Evolutionary conservation across 768 basidiomycete genomes (phyloP).

Genomic region (Amanita polypyramis): DNA sequence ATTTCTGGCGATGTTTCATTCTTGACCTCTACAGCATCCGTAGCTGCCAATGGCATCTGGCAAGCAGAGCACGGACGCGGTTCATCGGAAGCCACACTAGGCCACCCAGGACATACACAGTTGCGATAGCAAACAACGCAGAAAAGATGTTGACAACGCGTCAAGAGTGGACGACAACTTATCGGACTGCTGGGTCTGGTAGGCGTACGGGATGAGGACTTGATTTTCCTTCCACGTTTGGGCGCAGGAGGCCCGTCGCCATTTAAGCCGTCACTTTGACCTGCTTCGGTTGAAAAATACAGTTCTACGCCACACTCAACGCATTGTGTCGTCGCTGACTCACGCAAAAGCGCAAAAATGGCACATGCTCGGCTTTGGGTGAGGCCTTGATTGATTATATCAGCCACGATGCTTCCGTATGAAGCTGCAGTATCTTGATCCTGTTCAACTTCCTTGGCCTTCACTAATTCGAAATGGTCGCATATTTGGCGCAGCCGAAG

Average conservation of each 20-base stretch:
- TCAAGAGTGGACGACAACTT: slow-evolving; percentile 58
- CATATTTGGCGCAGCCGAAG: slow-evolving; percentile 95
- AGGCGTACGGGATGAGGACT: slow-evolving; percentile 50
- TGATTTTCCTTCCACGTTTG: slow-evolving; percentile 38
- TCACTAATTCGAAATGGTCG: slow-evolving; percentile 87
- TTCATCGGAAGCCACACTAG: slow-evolving; percentile 49
- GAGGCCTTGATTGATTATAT: slow-evolving; percentile 72
- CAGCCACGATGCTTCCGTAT: slow-evolving; percentile 72
- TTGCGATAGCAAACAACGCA: slow-evolving; percentile 79
- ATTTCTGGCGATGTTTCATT: slow-evolving; percentile 40
- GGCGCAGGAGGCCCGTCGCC: slow-evolving; percentile 36
- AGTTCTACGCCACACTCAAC: slow-evolving; percentile 81
- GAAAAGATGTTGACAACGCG: slow-evolving; percentile 91
- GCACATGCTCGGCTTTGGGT: slow-evolving; percentile 63
- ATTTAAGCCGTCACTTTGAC: slow-evolving; percentile 36
- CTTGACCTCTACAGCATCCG: slow-evolving; percentile 79
- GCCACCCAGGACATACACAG: slow-evolving; percentile 75
- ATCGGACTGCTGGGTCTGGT: slow-evolving; percentile 71
- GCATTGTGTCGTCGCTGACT: slow-evolving; percentile 83
- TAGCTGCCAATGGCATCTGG: slow-evolving; percentile 49
- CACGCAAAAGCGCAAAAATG: slow-evolving; percentile 78
- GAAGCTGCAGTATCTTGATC: slow-evolving; percentile 40
- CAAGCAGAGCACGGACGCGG: slow-evolving; percentile 69
- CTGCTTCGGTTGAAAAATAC: slow-evolving; percentile 36
- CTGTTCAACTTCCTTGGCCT: slow-evolving; percentile 47